phyloP scores from a whole-genome alignment of 768 basidiomycete species.

The Hortiboletus flavorubellus region DNA sequence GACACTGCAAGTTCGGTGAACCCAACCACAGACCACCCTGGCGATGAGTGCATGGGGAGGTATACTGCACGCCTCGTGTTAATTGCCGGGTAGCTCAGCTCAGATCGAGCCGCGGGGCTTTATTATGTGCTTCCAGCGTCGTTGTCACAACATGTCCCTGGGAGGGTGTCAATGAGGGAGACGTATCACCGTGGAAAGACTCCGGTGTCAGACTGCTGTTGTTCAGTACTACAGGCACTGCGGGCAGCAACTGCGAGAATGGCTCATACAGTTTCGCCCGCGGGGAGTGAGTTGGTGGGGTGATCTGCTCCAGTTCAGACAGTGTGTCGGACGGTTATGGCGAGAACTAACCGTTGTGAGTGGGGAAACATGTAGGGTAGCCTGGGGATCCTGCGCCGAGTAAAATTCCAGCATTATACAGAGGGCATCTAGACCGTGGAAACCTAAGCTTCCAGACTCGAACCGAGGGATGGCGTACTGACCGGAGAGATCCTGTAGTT shows the following conservation, averaged over 20 bases:
- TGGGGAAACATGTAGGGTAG: conserved; percentile 47
- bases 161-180: conserved; percentile 39
- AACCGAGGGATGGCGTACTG: conserved; percentile 9
- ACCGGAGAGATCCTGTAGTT: conserved; percentile 64
- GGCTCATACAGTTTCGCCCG: conserved; percentile 42
- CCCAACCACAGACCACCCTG: background rate
- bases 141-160: conserved; percentile 14
- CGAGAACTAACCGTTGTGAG: conserved; percentile 48
- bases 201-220: conserved; percentile 49
- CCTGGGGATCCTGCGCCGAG: conserved; percentile 52
- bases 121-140: conserved; percentile 16
- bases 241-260: conserved; percentile 31
- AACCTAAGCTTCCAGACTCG: conserved; percentile 1
- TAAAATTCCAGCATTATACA: conserved; percentile 73
- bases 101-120: conserved; percentile 24
- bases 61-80: background rate
- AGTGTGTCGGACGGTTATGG: background rate
- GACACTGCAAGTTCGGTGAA: background rate
- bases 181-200: conserved; percentile 57
- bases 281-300: conserved; percentile 42
- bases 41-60: background rate
- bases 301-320: conserved; percentile 37
- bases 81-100: conserved; percentile 17
- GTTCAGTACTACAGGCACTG: conserved; percentile 26
- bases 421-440: conserved; percentile 49